A percentile compares a stretch with the other conserved stretches of the same genome.
These are phyloP conservation scores for Ustilago cynodontis DNA, from an alignment of 1,284 basidiomycete genomes.

Conservation along the genomic window DNA sequence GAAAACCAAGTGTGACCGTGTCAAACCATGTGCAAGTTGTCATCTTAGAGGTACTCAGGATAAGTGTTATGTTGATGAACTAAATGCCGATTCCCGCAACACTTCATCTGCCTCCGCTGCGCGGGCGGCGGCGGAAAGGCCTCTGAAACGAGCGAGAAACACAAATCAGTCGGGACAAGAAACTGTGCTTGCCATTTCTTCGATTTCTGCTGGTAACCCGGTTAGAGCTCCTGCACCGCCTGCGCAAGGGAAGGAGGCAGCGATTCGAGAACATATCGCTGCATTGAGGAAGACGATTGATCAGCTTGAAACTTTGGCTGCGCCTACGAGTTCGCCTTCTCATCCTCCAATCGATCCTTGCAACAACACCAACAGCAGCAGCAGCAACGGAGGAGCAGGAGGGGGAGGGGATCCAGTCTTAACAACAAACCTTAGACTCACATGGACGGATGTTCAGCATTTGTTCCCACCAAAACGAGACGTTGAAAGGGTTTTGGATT, in stretches of 20 bases:
- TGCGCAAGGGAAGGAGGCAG: background rate
- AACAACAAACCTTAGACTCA: constrained; percentile 11
- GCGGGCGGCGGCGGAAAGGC: no score
- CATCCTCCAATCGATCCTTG: background rate
- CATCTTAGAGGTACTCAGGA: constrained; percentile 33
- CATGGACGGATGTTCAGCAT: constrained; percentile 29
- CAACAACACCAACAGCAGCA: constrained; percentile 3
- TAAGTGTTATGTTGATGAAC: constrained; percentile 25
- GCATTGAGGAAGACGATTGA: constrained; percentile 21
- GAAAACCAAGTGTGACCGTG: constrained; percentile 53
- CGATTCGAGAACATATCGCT: constrained; percentile 29
- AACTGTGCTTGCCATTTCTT: background rate
- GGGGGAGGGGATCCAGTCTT: constrained; percentile 1
- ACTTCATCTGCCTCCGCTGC: background rate
- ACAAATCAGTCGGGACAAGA: background rate
- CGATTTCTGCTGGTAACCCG: background rate
- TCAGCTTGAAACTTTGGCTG: constrained; percentile 10
- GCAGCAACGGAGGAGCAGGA: background rate
- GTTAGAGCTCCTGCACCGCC: background rate
- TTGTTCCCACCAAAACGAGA: constrained; percentile 36
- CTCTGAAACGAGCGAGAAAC: background rate
- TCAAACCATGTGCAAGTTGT: constrained; percentile 45
- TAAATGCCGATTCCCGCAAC: background rate
- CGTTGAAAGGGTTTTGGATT: constrained; percentile 26
- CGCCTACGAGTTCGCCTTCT: background rate